These are phyloP conservation scores for Echria macrotheca DNA, from an alignment of 495 filamentous ascomycete species.

Conservation along the genomic window DNA sequence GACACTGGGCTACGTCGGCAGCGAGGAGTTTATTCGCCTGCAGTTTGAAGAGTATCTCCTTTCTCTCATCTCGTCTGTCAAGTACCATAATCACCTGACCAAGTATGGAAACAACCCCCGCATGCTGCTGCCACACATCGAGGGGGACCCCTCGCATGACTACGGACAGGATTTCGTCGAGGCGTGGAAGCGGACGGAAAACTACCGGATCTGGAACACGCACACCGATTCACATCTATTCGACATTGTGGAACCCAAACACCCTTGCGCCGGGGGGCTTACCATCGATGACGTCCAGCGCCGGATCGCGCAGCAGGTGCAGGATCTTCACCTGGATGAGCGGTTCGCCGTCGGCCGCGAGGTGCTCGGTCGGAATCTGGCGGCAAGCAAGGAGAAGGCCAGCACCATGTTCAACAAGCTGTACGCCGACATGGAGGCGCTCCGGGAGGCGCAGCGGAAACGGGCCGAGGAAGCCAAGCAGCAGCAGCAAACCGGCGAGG, in stretches of 20 bases:
- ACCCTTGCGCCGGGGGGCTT: constrained; percentile 91
- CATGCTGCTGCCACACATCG: constrained; percentile 57
- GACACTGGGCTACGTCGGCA: constrained; percentile 91
- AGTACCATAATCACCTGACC: constrained; percentile 77
- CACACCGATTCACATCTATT: constrained; percentile 79
- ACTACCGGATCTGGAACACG: constrained; percentile 75
- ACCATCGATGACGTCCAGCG: constrained; percentile 93
- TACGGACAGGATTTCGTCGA: constrained; percentile 73
- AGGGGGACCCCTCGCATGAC: constrained; percentile 80
- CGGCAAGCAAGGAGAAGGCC: constrained; percentile 80
- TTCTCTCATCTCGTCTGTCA: constrained; percentile 79
- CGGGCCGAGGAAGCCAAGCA: constrained; percentile 54
- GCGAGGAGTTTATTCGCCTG: constrained; percentile 94
- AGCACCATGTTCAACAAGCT: constrained; percentile 76
- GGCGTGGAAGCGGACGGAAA: constrained; percentile 79
- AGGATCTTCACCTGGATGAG: constrained; percentile 85
- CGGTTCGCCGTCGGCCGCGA: constrained; percentile 71
- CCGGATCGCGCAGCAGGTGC: constrained; percentile 78
- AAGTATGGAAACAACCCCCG: constrained; percentile 54
- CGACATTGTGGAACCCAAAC: constrained; percentile 85
- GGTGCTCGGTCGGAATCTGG: constrained; percentile 69
- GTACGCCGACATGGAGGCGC: constrained; percentile 81
- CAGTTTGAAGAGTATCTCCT: constrained; percentile 98
- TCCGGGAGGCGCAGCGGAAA: constrained; percentile 76
- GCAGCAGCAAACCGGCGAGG: constrained; percentile 27